A percentile compares a stretch with the other conserved stretches of the same genome.
phyloP scores from a whole-genome alignment of 2,329 filamentous ascomycete species.

The Chaetomium strumarium region DNA sequence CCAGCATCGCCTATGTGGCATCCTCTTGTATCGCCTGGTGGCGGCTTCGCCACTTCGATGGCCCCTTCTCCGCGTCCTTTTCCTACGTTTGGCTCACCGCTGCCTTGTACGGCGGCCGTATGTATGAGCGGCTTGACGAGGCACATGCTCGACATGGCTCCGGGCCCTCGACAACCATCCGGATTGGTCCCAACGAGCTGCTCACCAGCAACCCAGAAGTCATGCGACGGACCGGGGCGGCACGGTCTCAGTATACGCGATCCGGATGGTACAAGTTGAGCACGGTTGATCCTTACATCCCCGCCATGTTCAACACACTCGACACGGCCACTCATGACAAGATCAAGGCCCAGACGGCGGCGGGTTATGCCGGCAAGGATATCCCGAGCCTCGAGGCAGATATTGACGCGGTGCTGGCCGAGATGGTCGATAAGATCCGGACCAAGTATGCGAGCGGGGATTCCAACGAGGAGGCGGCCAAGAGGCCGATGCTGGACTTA shows the following conservation, averaged over 20 bases:
- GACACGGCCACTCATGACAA: constrained; percentile 27
- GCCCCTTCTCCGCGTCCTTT: constrained; percentile 28
- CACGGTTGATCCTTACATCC: constrained; percentile 41
- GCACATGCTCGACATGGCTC: constrained; percentile 24
- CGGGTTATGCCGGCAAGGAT: constrained; percentile 29
- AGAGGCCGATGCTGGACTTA: constrained; percentile 36
- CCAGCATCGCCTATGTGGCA: constrained; percentile 12
- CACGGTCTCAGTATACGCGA: constrained; percentile 28
- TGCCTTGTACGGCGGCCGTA: constrained; percentile 22
- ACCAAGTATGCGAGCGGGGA: constrained; percentile 18
- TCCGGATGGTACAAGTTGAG: constrained; percentile 40
- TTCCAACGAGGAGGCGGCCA: neutral
- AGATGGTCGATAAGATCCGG: constrained; percentile 18
- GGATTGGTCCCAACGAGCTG: constrained; percentile 34
- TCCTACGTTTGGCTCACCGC: constrained; percentile 31
- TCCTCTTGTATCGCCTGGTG: constrained; percentile 17
- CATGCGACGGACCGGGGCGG: constrained; percentile 28
- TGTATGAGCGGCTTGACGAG: constrained; percentile 23
- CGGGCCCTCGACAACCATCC: constrained; percentile 23
- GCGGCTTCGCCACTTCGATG: constrained; percentile 26
- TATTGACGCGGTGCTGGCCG: constrained; percentile 22
- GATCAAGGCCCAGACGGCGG: constrained; percentile 25
- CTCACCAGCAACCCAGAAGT: constrained; percentile 31
- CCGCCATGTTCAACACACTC: constrained; percentile 43
- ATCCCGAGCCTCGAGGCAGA: constrained; percentile 24